Conservation (phyloP, 139 green algal species). For the Chlorella sp. region DNA sequence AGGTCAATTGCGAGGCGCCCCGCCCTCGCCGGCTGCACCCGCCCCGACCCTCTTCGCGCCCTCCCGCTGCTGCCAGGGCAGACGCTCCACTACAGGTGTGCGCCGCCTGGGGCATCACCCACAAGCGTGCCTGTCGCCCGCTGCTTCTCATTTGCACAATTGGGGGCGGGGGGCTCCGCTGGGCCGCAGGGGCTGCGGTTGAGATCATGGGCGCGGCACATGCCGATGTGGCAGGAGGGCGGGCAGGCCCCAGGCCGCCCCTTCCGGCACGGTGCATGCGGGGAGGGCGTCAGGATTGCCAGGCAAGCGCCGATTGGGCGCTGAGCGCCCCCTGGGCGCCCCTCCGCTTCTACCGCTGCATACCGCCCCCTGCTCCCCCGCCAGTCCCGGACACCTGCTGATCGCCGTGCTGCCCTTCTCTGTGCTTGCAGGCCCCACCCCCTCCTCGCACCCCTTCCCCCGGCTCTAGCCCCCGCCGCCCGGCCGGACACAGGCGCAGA, state of each 20-base stretch:
- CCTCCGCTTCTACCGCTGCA: neutral
- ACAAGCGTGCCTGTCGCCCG: neutral
- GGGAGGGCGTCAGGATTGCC: neutral
- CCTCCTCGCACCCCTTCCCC: neutral
- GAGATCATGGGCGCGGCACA: neutral
- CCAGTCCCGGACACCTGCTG: neutral
- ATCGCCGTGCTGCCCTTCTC: neutral
- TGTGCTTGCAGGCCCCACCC: neutral
- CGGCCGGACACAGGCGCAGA: neutral
- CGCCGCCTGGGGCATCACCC: neutral
- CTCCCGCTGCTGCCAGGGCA: neutral
- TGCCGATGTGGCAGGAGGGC: neutral
- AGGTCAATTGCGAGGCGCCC: neutral
- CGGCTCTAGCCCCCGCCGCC: neutral
- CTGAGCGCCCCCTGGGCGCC: neutral
- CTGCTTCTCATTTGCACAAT: neutral
- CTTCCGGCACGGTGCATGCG: neutral
- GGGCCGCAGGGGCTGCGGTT: neutral
- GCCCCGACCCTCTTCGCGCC: no score
- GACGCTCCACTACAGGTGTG: slow-evolving; percentile 9
- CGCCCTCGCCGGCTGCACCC: no score
- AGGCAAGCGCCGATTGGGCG: neutral
- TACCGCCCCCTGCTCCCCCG: neutral
- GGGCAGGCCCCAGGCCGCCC: neutral
- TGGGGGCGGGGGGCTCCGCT: neutral